Base-by-base conservation (phyloP, 345 rosid species). In the Anastatica hierochuntica region DNA sequence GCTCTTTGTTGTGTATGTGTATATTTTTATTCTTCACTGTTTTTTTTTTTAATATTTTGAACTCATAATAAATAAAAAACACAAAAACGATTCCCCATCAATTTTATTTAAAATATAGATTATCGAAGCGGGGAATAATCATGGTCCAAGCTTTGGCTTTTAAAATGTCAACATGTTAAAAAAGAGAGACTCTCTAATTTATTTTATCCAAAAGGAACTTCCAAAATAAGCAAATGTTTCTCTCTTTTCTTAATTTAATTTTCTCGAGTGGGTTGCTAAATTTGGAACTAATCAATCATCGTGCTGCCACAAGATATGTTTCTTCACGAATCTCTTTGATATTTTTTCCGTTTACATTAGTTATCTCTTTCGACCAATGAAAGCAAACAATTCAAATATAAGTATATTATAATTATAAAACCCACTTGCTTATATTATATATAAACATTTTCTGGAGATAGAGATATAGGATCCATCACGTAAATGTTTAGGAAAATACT, bases 101-200 rank as follows among this genome's bases (percentile, higher is more conserved):
- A 42, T 43, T 43, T 16, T 27, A 41, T n/a, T n/a, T n/a, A 14
- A 23, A 49, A 24, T 34, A 17, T 36, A 38, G 14, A 23, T 20
- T 47, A 56, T 10, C 19, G 42, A 58, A 50, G 60, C 58, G 71
- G 65, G 48, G 71, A n/a, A n/a, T n/a, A n/a, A 58, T 58, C 65
- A 55, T 66, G 71, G 49, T 37, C 65, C 65, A 51, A 37, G 49
- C 58, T 58, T 52, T 49, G 60, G 55, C 52, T 66, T 66, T 66
- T 58, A 35, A 18, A 57, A 65, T 43, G 64, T 57, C 70, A 65
- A 65, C 70, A 65, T 43, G 41, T 49, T 41, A 34, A 56, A 64
- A 56, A 54, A 14, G 41, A n/a, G 69, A 1, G 7, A 5, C 21
- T 46, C 45, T 16, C 56, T 43, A 42, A 41, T 35, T 49, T 36